Evolutionary conservation across 345 rosid species (phyloP), one percentile per base, ranked within the genome.

Genomic region (Hirschfeldia incana): DNA sequence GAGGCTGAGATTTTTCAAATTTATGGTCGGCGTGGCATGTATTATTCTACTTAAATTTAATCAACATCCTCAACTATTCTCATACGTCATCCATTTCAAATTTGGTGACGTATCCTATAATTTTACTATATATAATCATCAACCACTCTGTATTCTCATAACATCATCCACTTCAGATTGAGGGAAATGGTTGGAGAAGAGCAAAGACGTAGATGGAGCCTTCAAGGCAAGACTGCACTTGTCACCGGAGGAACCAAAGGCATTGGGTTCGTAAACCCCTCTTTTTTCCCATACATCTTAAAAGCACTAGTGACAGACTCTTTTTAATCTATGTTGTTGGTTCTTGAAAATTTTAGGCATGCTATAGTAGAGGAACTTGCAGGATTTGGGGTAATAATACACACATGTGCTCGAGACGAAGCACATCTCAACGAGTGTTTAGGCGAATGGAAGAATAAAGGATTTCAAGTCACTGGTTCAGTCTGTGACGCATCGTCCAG

Each of bases 161-260:
- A 65, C 28, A 16, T 34, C 26, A 8, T 15, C 29, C 9, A 61
- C 65, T 65, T 65, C 12, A 8, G 4, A 16, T 29, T 16, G 29
- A 34, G 49, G 49, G 26, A 10, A 46, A 49, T 68, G 72, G 72
- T 39, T 12, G 26, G 36, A 44, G 59, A 46, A 42, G 72, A 46
- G 27, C 59, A 49, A 44, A 68, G 37, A 8, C 7, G 72, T 34
- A 70, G 74, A 70, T 70, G 74, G 74, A 70, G 44, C 42, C 63
- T 70, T 70, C 63, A 53, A 70, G 74, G 74, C 63, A 53, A 28
- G 61, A 70, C 63, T 9, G 64, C 30, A 29, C 74, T 70, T 30
- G 74, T 70, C n/a, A 70, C 74, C 5, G 64, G 64, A 8, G 64
- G 74, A 32, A 70, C 74, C 29, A 70, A 53, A 70, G 63, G 74